A percentile compares a stretch with the other conserved stretches of the same genome.
Conservation (phyloP, 257 asterid species). For the Galeopsis tetrahit region DNA sequence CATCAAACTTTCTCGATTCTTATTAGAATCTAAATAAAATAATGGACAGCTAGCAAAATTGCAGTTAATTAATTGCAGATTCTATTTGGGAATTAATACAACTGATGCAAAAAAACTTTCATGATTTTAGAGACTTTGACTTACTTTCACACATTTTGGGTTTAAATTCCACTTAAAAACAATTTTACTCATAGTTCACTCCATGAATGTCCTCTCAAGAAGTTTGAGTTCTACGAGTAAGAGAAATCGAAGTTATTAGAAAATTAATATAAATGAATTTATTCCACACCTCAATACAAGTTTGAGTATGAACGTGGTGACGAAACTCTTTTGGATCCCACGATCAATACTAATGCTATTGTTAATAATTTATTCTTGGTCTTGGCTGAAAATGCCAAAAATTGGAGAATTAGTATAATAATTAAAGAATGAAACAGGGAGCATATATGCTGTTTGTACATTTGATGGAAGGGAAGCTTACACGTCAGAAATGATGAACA, state of each 20-base stretch:
- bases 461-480: constrained; percentile 44
- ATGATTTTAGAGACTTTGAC: too few relatives aligned
- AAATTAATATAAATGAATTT: too few relatives aligned
- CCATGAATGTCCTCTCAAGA: too few relatives aligned
- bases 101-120: too few relatives aligned
- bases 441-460: constrained; percentile 39
- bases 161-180: too few relatives aligned
- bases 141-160: too few relatives aligned
- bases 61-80: background rate
- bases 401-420: constrained; percentile 20
- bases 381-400: constrained; percentile 32
- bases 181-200: too few relatives aligned
- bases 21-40: constrained; percentile 27
- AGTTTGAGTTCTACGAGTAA: too few relatives aligned
- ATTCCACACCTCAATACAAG: too few relatives aligned
- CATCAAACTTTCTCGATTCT: constrained; percentile 14
- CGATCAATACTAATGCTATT: constrained; percentile 18
- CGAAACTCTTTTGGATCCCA: background rate
- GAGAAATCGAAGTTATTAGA: too few relatives aligned
- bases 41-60: constrained; percentile 28
- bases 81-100: too few relatives aligned
- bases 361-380: constrained; percentile 22
- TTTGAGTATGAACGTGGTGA: too few relatives aligned
- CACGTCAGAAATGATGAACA: constrained; percentile 45
- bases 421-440: constrained; percentile 35